These are phyloP conservation scores for Aspergillus sp. DNA, from an alignment of 2,329 filamentous ascomycete species.

Conservation along the genomic window DNA sequence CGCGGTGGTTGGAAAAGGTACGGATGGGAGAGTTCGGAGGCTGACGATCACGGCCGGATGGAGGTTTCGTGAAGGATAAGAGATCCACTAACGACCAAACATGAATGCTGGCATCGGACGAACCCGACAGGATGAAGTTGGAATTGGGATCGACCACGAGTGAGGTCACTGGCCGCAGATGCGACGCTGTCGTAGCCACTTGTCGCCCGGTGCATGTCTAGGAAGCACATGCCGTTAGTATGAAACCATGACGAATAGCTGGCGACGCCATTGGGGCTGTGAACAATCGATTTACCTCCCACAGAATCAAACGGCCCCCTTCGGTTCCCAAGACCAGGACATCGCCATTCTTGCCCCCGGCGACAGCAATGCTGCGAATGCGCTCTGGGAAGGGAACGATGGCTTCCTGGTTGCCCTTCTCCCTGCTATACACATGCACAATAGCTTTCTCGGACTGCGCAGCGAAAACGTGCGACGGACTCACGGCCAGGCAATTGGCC, in stretches of 20 bases:
- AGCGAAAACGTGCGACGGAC: constrained; percentile 80
- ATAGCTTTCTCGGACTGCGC: constrained; percentile 90
- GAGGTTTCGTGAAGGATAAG: constrained; percentile 60
- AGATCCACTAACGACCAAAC: constrained; percentile 84
- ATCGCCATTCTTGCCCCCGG: constrained; percentile 59
- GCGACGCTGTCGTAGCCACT: constrained; percentile 46
- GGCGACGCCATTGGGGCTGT: not conserved
- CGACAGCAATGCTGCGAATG: constrained; percentile 75
- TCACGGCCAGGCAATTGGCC: constrained; percentile 77
- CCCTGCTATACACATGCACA: constrained; percentile 85
- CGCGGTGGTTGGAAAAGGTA: constrained; percentile 72
- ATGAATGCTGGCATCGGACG: constrained; percentile 79
- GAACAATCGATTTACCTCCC: constrained; percentile 69
- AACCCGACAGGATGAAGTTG: constrained; percentile 50
- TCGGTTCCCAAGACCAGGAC: constrained; percentile 79
- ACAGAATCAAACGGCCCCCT: constrained; percentile 82
- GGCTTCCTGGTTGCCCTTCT: constrained; percentile 83
- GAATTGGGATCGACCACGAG: constrained; percentile 69
- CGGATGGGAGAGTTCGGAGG: constrained; percentile 67
- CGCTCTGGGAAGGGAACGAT: constrained; percentile 84
- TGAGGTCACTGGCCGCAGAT: constrained; percentile 64
- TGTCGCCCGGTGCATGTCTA: constrained; percentile 49
- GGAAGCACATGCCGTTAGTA: constrained; percentile 15
- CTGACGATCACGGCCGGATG: constrained; percentile 43
- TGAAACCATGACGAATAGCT: not conserved